Evolutionary conservation across 2,329 filamentous ascomycete genomes (phyloP), one percentile per base, ranked within the genome.

Genomic region (Fusarium zealandicum): DNA sequence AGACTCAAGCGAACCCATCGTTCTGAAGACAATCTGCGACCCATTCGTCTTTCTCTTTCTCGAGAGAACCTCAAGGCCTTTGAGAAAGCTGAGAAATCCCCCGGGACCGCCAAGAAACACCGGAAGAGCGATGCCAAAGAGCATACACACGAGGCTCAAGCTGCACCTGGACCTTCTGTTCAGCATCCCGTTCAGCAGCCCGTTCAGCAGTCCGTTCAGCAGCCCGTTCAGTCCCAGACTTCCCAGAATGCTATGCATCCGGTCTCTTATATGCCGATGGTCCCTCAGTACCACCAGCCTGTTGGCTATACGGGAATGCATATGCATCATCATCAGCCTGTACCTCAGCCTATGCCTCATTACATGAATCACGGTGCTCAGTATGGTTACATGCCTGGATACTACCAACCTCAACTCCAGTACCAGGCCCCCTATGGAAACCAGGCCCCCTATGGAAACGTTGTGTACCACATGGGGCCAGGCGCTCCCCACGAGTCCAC

Each of bases 61-160:
- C 38, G 27, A 2, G 45, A 51, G 13, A 38, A 51, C 10, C 28
- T 57, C 5, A 17, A 38, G 17, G 16, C 17, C 3, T n/a, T 17
- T 10, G 25, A 31, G 9, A 57, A 57, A 32, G 11, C 18, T 37
- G 35, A 42, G 14, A 52, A 45, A 31, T 38, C 48, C 13, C 16
- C 22, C 13, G 20, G 41, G 2, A 28, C 33, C 4, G n/a, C 22
- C 27, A 43, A 43, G 20, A 22, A 25, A 13, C 31, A 43, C 10
- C 47, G 37, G 4, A 62, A 52, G 44, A 61, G 39, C 9, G 54
- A 62, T 9, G 14, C 41, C 10, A 40, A 36, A 1, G 41, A 39
- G 28, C 28, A 20, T 8, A 17, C 37, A 6, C 14, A 6, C 6
- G 33, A 48, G 6, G 20, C 18, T 11, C 48, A 43, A 10, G 10